phyloP scores from a whole-genome alignment of 257 asterid species.

The Solanum virginianum region DNA sequence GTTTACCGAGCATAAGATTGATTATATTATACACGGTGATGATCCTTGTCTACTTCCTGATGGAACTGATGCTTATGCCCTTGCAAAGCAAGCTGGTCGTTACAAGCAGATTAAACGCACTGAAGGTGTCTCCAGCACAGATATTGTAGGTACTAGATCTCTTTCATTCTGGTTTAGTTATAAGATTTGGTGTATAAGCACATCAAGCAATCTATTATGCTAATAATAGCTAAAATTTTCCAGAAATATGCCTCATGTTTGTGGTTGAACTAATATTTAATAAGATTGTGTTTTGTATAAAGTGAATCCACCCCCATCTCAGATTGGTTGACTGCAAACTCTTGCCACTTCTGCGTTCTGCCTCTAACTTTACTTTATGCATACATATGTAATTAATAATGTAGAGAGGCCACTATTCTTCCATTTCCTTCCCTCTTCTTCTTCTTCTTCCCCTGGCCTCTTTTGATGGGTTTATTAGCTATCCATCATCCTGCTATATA shows the following conservation, averaged over 20 bases:
- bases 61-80: conserved; percentile 17
- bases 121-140: conserved; percentile 15
- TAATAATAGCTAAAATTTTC: background rate
- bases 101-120: conserved; percentile 15
- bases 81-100: conserved; percentile 7
- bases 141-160: conserved; percentile 17
- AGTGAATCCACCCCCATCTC: background rate
- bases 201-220: background rate
- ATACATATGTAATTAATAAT: background rate
- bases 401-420: background rate
- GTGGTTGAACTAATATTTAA: background rate
- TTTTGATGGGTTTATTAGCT: background rate
- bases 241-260: background rate
- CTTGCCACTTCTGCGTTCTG: background rate
- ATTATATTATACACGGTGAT: conserved; percentile 12
- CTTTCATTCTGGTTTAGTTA: conserved; percentile 6
- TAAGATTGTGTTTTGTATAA: background rate
- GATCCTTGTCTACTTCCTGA: conserved; percentile 8
- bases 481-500: background rate
- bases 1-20: conserved; percentile 6
- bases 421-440: background rate
- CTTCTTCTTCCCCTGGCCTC: background rate
- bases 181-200: background rate
- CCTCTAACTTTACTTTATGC: background rate
- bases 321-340: background rate